These are phyloP conservation scores for Penicillium lividum DNA, from an alignment of 495 filamentous ascomycete species.

Conservation along the genomic window DNA sequence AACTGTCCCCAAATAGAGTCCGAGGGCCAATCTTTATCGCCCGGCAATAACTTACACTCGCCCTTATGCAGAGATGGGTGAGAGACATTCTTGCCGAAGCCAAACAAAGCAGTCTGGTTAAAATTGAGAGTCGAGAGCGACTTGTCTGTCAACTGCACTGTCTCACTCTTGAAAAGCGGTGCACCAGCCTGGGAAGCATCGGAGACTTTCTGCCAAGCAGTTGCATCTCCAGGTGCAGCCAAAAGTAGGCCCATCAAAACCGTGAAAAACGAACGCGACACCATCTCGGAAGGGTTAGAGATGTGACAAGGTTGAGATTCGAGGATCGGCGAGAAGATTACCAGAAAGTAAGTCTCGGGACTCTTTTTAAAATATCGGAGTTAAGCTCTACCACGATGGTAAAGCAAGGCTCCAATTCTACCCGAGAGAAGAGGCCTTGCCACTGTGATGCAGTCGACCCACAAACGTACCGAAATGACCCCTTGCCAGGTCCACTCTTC, in stretches of 20 bases:
- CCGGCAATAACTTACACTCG: slow-evolving; percentile 54
- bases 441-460: background rate
- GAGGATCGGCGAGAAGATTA: slow-evolving; percentile 12
- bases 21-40: slow-evolving; percentile 48
- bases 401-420: background rate
- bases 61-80: slow-evolving; percentile 4
- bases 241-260: slow-evolving; percentile 15
- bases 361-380: slow-evolving; percentile 10
- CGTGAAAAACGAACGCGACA: slow-evolving; percentile 9
- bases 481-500: background rate
- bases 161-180: slow-evolving; percentile 41
- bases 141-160: slow-evolving; percentile 42
- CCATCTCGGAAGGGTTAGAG: slow-evolving; percentile 14
- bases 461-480: background rate
- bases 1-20: slow-evolving; percentile 42
- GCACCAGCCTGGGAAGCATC: slow-evolving; percentile 22
- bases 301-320: background rate
- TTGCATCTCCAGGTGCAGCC: slow-evolving; percentile 12
- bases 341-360: slow-evolving; percentile 5
- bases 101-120: slow-evolving; percentile 24
- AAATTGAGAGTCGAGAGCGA: slow-evolving; percentile 35
- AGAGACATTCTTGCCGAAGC: slow-evolving; percentile 22
- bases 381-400: slow-evolving; percentile 15
- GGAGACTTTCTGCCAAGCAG: slow-evolving; percentile 12
- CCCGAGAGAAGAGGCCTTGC: background rate